These are phyloP conservation scores for Aspergillus neotritici DNA, from an alignment of 2,329 filamentous ascomycete species.

Conservation along the genomic window DNA sequence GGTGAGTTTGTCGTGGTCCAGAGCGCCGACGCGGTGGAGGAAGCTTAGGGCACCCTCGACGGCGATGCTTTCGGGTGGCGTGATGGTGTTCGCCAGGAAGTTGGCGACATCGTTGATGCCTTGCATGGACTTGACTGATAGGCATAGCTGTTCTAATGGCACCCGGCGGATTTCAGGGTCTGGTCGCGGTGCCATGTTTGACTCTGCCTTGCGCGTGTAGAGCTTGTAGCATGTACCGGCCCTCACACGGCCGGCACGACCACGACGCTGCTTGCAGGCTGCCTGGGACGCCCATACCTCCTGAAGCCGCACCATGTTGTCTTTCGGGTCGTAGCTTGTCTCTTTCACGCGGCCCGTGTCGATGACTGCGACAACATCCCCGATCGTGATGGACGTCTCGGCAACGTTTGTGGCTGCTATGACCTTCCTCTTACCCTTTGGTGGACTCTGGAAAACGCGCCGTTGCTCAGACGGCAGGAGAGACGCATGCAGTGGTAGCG, in stretches of 20 bases:
- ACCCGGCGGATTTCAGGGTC: conserved; percentile 92
- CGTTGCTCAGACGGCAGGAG: conserved; percentile 84
- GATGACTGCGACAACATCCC: conserved; percentile 93
- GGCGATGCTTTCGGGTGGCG: conserved; percentile 77
- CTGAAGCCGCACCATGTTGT: conserved; percentile 88
- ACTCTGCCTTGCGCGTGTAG: conserved; percentile 79
- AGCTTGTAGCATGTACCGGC: conserved; percentile 93
- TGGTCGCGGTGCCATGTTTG: conserved; percentile 76
- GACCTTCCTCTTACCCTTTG: conserved; percentile 78
- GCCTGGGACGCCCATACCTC: conserved; percentile 94
- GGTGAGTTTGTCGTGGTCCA: conserved; percentile 80
- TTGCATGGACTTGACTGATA: conserved; percentile 87
- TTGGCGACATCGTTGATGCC: conserved; percentile 72
- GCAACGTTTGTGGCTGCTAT: conserved; percentile 95
- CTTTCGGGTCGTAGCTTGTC: conserved; percentile 84
- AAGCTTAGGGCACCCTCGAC: conserved; percentile 79
- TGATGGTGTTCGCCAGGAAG: conserved; percentile 82
- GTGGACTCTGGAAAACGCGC: conserved; percentile 72
- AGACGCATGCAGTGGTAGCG: conserved; percentile 85
- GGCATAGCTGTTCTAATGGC: conserved; percentile 85
- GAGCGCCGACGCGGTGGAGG: conserved; percentile 76
- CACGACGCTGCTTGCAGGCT: conserved; percentile 88
- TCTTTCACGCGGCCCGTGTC: conserved; percentile 95
- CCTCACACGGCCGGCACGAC: conserved; percentile 86
- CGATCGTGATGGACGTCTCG: conserved; percentile 97